Evolutionary conservation across 2,329 filamentous ascomycete species (phyloP).

Genomic region (Pseudopithomyces chartarum): DNA sequence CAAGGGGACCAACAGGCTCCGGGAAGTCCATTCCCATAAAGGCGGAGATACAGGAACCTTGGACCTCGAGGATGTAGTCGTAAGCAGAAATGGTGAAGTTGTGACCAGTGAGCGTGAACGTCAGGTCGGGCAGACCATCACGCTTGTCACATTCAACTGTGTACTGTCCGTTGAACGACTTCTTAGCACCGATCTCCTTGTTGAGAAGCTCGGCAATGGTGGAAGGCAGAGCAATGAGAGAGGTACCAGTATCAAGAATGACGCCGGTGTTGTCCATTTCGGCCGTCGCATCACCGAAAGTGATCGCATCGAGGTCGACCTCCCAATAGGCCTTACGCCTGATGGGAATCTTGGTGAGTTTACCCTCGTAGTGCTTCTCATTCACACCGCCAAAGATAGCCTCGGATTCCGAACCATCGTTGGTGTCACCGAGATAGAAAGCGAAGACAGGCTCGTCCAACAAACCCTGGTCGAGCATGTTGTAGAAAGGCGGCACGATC

Average conservation of each 20-base stretch:
- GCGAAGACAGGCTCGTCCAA: conserved; percentile 93
- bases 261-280: conserved; percentile 94
- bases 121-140: conserved; percentile 83
- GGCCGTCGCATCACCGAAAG: conserved; percentile 82
- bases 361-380: conserved; percentile 78
- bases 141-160: conserved; percentile 87
- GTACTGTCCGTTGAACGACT: conserved; percentile 97
- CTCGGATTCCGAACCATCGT: conserved; percentile 77
- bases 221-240: conserved; percentile 90
- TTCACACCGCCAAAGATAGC: conserved; percentile 90
- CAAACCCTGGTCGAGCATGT: conserved; percentile 86
- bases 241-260: conserved; percentile 98
- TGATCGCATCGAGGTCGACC: conserved; percentile 91
- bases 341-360: conserved; percentile 90
- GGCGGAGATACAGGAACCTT: conserved; percentile 93
- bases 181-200: conserved; percentile 97
- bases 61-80: conserved; percentile 95
- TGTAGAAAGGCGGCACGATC: conserved; percentile 95
- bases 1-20: conserved; percentile 85
- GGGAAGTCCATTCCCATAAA: conserved; percentile 94
- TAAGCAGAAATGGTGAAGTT: conserved; percentile 88
- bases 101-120: conserved; percentile 86
- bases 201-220: conserved; percentile 95
- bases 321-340: conserved; percentile 99
- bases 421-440: conserved; percentile 87